These are phyloP conservation scores for Citrullus amarus DNA, from an alignment of 306 rosid genomes.

Conservation along the genomic window DNA sequence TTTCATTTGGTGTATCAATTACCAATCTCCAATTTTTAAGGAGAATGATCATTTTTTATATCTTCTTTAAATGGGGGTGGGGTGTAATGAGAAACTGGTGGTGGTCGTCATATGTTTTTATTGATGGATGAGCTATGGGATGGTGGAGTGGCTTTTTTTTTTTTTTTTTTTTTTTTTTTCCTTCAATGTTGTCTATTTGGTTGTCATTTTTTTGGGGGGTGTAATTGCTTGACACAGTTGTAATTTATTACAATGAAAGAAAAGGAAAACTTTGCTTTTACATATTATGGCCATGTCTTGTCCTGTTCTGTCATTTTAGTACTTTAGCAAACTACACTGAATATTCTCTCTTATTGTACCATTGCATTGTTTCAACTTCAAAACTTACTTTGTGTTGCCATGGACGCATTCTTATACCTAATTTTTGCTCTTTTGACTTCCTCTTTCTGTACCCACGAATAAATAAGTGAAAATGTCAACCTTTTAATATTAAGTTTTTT, in stretches of 20 bases:
- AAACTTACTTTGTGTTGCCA: too few species aligned
- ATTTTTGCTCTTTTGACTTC: too few species aligned
- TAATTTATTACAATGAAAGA: conserved; percentile 37
- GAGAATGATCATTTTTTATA: conserved; percentile 59
- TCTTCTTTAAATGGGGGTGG: conserved; percentile 25
- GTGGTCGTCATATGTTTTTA: conserved; percentile 18
- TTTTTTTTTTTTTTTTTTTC: conserved; percentile 16
- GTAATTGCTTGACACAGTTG: conserved; percentile 52
- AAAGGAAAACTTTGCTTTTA: conserved; percentile 5
- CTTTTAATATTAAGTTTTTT: too few species aligned
- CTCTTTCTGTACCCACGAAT: too few species aligned
- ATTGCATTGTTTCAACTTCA: not conserved
- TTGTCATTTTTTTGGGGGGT: conserved; percentile 18
- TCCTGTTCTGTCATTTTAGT: not conserved
- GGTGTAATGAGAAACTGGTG: conserved; percentile 31
- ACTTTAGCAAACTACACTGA: not conserved
- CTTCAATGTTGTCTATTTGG: conserved; percentile 7
- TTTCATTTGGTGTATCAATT: conserved; percentile 8
- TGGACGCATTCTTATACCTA: too few species aligned
- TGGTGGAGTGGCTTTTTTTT: conserved; percentile 38
- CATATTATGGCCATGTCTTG: not conserved
- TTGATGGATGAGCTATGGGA: conserved; percentile 33
- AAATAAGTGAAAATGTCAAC: too few species aligned
- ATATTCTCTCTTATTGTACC: not conserved
- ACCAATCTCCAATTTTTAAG: conserved; percentile 81